Conservation (phyloP, 495 filamentous ascomycete genomes). For the Aspergillus hancockii region DNA sequence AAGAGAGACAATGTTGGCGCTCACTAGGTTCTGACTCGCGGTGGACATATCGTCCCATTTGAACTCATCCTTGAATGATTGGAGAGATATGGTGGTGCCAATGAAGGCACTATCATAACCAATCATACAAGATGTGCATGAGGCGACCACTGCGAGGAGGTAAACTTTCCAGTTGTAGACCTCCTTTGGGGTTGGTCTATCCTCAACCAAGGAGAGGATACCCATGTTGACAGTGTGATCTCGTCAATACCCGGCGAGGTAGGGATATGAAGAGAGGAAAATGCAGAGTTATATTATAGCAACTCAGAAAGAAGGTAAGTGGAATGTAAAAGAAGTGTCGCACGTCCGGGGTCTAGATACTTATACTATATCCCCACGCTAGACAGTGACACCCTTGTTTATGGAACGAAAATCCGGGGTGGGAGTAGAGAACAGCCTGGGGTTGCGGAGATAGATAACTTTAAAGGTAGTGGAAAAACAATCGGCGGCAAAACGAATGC, state of each 20-base stretch:
- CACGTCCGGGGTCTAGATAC: constrained; percentile 6
- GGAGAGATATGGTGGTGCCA: constrained; percentile 66
- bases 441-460: constrained; percentile 1
- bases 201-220: constrained; percentile 64
- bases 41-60: constrained; percentile 45
- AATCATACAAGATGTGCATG: constrained; percentile 73
- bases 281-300: neutral
- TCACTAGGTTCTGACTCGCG: constrained; percentile 45
- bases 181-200: constrained; percentile 63
- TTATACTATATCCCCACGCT: neutral
- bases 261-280: too few relatives aligned
- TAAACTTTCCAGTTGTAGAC: constrained; percentile 83
- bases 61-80: constrained; percentile 66
- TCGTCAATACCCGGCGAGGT: too few relatives aligned
- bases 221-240: constrained; percentile 46
- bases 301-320: neutral
- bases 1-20: constrained; percentile 68
- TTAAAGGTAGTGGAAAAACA: neutral
- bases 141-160: constrained; percentile 64
- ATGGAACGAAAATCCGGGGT: constrained; percentile 10
- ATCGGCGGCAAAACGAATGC: constrained; percentile 7
- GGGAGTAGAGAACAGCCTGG: neutral
- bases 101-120: constrained; percentile 77
- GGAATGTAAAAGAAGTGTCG: neutral
- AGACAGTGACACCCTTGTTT: neutral